These are phyloP conservation scores for Citrullus mucosospermus DNA, from an alignment of 306 rosid genomes.

Conservation along the genomic window DNA sequence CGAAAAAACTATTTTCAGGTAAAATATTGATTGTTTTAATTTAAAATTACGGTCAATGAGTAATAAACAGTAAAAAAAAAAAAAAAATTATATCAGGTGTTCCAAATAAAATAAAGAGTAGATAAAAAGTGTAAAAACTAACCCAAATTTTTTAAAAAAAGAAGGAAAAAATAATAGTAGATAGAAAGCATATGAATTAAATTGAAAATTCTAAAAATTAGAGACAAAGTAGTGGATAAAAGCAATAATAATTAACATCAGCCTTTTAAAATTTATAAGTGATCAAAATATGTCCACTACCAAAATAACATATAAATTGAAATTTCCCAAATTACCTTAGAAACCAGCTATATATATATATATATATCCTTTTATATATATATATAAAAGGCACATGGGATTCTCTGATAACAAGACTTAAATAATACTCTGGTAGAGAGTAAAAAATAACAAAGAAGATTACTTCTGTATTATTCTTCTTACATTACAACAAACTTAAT, in stretches of 20 bases:
- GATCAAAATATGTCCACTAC: neutral
- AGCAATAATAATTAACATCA: no score
- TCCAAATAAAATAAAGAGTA: neutral
- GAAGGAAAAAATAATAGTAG: neutral
- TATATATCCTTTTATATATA: no score
- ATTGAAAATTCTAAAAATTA: no score
- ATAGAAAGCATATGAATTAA: neutral
- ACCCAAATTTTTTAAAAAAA: neutral
- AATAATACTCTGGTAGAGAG: neutral
- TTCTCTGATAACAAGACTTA: neutral
- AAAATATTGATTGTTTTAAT: neutral
- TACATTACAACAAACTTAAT: neutral
- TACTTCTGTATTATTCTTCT: neutral
- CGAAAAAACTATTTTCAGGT: neutral
- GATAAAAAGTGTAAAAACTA: neutral
- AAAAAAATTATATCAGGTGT: no score
- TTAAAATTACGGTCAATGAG: neutral
- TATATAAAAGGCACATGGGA: neutral
- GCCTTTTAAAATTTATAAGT: neutral
- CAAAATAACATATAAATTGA: neutral
- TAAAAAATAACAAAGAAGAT: neutral
- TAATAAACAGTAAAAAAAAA: no score
- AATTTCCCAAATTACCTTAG: neutral
- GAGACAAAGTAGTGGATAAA: neutral
- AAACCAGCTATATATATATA: neutral